Evolutionary conservation across 2,329 filamentous ascomycete species (phyloP), one percentile per base, ranked within the genome.

Genomic region (Fusarium falciforme): DNA sequence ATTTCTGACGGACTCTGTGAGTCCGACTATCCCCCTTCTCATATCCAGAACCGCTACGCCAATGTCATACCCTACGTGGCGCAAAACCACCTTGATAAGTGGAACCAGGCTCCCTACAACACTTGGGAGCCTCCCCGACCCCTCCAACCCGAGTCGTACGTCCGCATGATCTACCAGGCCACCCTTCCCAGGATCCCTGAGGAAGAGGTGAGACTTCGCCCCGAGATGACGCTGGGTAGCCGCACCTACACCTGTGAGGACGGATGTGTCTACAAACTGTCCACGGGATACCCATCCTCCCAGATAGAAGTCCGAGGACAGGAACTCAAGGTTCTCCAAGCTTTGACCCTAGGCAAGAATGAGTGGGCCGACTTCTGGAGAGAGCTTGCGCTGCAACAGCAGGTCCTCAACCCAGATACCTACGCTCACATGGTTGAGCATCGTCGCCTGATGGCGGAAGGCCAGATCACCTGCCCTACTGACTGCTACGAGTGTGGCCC

Each of bases 61-160:
- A 57, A 57, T 6, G 16, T 35, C 12, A 35, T 57, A 2, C 29
- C n/a, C 2, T 36, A 25, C 0, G 35, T 72, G 7, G 10, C 3
- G 0, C 31, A 20, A 5, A 29, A 71, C 10, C 31, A 62, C 1
- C 49, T 68, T 0, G 57, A 27, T 0, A 2, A 33, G 0, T 76
- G 70, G 67, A 44, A 76, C 11, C 14, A 29, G 0, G 9, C 25
- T 0, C 72, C 73, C 0, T 76, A 65, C 57, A 73, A 36, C 35
- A 17, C 35, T 36, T 36, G 35, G 35, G 35, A 36, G 35, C 14
- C 14, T 36, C 14, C 35, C 35, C 35, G 35, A 36, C 7, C 14
- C 3, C 16, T 36, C 14, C 35, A 36, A 4, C 14, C 35, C 35
- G 35, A 36, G 2, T 16, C 16, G 35, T 36, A 17, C 14, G 3